Evolutionary conservation across 805 yeast species (phyloP), one percentile per base, ranked within the genome.

Genomic region (Monosporozyma servazzii): DNA sequence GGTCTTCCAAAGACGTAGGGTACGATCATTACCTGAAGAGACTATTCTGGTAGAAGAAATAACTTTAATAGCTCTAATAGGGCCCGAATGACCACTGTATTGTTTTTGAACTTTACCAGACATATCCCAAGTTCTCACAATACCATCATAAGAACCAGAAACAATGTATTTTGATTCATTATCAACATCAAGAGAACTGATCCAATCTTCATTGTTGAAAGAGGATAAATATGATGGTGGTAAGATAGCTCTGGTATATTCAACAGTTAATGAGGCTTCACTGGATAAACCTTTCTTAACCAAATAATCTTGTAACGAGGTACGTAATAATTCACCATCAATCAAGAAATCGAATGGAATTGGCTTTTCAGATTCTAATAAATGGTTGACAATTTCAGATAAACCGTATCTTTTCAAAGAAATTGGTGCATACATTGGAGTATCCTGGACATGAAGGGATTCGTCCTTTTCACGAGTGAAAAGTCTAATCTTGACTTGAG

Each of bases 201-300:
- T 80, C 99, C 99, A 93, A 69, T 93, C 99, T 55, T 91, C 96
- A 63, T 91, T 89, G 63, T 82, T 80, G 69, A 84, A 93, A 45
- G 95, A 83, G 2, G 95, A 88, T 56, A 89, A 73, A 63, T 80
- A 90, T 25, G 91, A 82, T n/a, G 99, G 99, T 18, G 99, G 99
- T 48, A 91, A 76, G 39, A 89, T 84, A 0, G 96, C 89, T 58
- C 96, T 78, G 11, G 96, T 88, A 71, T 93, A 93, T 65, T 93
- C 99, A 46, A 93, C 72, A 29, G 81, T 81, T 54, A 93, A 67
- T 50, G 83, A 79, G 0, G 86, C 78, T 75, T 93, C 99, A 27
- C 82, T 76, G 2, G 96, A 87, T 40, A 90, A 73, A 7, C 90
- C 98, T 56, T 87, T 78, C 48, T 77, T 71, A 15, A 80, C 75